phyloP scores from a whole-genome alignment of 805 yeast species.

The Saturnispora zaruensis region DNA sequence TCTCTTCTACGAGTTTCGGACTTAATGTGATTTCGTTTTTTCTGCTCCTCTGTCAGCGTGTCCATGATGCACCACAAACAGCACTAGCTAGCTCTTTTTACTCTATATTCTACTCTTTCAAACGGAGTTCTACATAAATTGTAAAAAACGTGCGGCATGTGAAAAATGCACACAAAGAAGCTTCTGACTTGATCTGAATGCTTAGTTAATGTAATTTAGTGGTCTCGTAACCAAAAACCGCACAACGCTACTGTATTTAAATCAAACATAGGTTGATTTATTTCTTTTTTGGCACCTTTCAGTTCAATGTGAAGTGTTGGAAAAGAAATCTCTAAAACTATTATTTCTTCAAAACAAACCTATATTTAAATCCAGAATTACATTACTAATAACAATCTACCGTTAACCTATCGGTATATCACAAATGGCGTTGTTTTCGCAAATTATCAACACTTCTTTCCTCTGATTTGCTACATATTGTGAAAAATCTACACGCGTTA shows the following conservation, averaged over 20 bases:
- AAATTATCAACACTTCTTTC: background rate
- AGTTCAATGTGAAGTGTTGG: too few relatives aligned
- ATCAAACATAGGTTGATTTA: too few relatives aligned
- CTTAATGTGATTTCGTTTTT: conserved; percentile 29
- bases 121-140: background rate
- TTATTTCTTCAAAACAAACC: too few relatives aligned
- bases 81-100: background rate
- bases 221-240: too few relatives aligned
- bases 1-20: conserved; percentile 81
- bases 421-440: too few relatives aligned
- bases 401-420: too few relatives aligned
- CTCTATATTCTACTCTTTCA: background rate
- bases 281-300: too few relatives aligned
- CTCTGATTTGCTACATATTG: background rate
- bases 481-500: background rate
- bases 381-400: too few relatives aligned
- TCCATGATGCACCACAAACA: background rate
- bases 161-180: background rate
- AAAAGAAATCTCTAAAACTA: too few relatives aligned
- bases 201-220: too few relatives aligned
- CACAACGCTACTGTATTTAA: too few relatives aligned
- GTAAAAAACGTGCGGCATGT: conserved; percentile 1
- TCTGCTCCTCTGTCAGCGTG: conserved; percentile 25
- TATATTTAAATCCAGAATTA: background rate
- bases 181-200: background rate